phyloP scores from a whole-genome alignment of 176 grass and related monocot species.

The Avena atlantica region DNA sequence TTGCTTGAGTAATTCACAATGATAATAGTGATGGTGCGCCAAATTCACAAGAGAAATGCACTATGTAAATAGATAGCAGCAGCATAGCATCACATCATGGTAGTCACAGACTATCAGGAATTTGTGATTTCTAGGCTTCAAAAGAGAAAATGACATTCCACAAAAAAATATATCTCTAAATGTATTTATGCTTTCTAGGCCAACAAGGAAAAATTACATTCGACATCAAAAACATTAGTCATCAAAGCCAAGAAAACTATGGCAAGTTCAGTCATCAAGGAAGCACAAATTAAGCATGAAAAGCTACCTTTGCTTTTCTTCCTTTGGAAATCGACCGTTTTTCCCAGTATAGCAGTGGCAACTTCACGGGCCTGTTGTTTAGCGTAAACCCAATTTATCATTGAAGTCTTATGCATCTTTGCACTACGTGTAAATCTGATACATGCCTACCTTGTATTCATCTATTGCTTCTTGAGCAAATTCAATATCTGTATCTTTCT shows the following conservation, averaged over 20 bases:
- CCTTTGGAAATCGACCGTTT: conserved; percentile 95
- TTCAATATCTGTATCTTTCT: conserved; percentile 96
- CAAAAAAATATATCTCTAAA: conserved; percentile 24
- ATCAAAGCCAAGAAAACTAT: not conserved
- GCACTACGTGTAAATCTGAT: conserved; percentile 28
- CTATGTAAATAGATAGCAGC: conserved; percentile 17
- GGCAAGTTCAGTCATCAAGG: conserved; percentile 22
- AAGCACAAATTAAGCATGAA: not conserved
- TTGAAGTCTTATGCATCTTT: conserved; percentile 17
- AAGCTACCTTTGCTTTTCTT: conserved; percentile 94
- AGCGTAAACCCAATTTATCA: conserved; percentile 38
- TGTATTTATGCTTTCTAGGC: conserved; percentile 25
- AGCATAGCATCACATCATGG: conserved; percentile 15
- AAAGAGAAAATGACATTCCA: conserved; percentile 25
- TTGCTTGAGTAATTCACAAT: conserved; percentile 11
- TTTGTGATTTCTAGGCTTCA: conserved; percentile 5
- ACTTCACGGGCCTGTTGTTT: conserved; percentile 77
- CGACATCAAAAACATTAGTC: conserved; percentile 11
- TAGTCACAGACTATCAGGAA: conserved; percentile 14
- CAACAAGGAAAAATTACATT: not conserved
- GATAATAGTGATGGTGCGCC: not conserved
- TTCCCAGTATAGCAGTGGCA: conserved; percentile 73
- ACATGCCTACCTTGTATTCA: conserved; percentile 81
- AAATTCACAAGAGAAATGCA: not conserved
- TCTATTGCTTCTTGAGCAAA: conserved; percentile 99